A percentile compares a stretch with the other conserved stretches of the same genome.
phyloP scores from a whole-genome alignment of 805 yeast genomes.

The Candida maesae region DNA sequence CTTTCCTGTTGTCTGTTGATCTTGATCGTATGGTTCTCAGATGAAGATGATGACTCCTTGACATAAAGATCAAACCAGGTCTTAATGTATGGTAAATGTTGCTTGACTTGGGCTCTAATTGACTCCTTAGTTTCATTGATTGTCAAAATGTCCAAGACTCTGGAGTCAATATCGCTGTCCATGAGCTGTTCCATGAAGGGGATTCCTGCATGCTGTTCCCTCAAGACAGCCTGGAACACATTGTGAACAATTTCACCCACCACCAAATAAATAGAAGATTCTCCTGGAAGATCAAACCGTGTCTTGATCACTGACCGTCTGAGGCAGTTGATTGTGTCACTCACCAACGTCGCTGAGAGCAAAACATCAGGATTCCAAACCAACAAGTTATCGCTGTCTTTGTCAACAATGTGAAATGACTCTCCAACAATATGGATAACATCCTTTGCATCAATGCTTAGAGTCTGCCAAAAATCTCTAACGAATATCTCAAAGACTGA shows the following conservation, averaged over 20 bases:
- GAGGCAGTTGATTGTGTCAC: conserved; percentile 71
- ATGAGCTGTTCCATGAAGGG: conserved; percentile 29
- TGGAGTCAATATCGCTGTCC: conserved; percentile 39
- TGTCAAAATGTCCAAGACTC: conserved; percentile 49
- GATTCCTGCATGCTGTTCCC: conserved; percentile 29
- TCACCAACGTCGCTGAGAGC: conserved; percentile 75
- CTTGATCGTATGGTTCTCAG: conserved; percentile 19
- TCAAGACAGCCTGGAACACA: conserved; percentile 52
- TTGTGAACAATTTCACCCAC: conserved; percentile 84
- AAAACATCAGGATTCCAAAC: conserved; percentile 82
- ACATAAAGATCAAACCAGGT: conserved; percentile 50
- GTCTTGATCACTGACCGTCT: conserved; percentile 63
- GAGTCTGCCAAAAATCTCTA: conserved; percentile 56
- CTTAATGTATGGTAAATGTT: conserved; percentile 49
- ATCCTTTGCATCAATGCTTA: conserved; percentile 48
- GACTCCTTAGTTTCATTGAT: conserved; percentile 47
- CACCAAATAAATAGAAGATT: conserved; percentile 57
- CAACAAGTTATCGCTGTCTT: conserved; percentile 53
- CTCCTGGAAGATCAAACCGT: conserved; percentile 59
- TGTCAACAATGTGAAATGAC: conserved; percentile 41
- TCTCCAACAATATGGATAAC: conserved; percentile 58
- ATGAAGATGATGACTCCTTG: conserved; percentile 29
- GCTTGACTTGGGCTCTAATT: conserved; percentile 39
- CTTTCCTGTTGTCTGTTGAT: conserved; percentile 31
- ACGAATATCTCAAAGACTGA: conserved; percentile 41